phyloP scores from a whole-genome alignment of 345 rosid genomes.

The Lepidium sativum region DNA sequence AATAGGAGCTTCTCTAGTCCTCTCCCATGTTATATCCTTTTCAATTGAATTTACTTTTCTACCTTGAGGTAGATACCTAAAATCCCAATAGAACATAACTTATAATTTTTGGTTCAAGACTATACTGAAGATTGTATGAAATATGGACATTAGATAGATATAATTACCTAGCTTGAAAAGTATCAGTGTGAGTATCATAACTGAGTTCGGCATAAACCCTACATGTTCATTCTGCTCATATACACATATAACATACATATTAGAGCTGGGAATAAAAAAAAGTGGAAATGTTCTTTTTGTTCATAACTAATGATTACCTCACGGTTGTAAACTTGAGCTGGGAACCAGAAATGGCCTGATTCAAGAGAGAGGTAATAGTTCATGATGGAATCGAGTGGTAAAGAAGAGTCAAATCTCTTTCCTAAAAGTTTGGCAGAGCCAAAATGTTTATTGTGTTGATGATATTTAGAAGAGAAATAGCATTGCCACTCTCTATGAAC shows the following conservation, averaged over 20 bases:
- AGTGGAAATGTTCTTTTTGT: too few relatives aligned
- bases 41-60: slow-evolving; percentile 51
- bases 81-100: slow-evolving; percentile 19
- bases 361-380: slow-evolving; percentile 75
- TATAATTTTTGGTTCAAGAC: neutral
- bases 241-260: neutral
- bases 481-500: slow-evolving; percentile 60
- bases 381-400: slow-evolving; percentile 58
- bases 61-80: slow-evolving; percentile 77
- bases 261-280: too few relatives aligned
- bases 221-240: slow-evolving; percentile 69
- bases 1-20: slow-evolving; percentile 63
- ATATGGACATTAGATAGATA: neutral
- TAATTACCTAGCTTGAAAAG: slow-evolving; percentile 74
- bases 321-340: slow-evolving; percentile 91
- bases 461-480: slow-evolving; percentile 32
- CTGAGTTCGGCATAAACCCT: slow-evolving; percentile 80
- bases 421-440: slow-evolving; percentile 28
- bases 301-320: slow-evolving; percentile 43
- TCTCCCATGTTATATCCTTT: slow-evolving; percentile 59
- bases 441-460: slow-evolving; percentile 29
- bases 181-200: slow-evolving; percentile 56
- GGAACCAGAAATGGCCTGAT: slow-evolving; percentile 70
- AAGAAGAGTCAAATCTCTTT: slow-evolving; percentile 21
- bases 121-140: neutral